Evolutionary conservation across 225 moss, liverwort and hornwort genomes (phyloP), one percentile per base, ranked within the genome.

Genomic region (Sphagnum contortum): DNA sequence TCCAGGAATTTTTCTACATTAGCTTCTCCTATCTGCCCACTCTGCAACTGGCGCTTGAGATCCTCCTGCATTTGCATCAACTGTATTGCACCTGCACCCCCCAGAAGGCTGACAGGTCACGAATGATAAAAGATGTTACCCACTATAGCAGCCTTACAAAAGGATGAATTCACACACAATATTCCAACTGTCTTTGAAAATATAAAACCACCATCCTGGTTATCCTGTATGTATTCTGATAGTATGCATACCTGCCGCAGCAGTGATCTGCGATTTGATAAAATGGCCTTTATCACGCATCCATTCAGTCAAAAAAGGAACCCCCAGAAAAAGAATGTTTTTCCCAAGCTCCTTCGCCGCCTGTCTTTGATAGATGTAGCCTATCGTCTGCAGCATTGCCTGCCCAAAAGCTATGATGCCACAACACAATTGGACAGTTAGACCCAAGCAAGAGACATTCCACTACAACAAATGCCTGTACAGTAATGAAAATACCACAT

Each of bases 51-150:
- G 53, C 73, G 69, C 51, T 70, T 83, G 68, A 87, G 69, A 48
- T 87, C 80, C 48, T 83, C 87, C 64, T 87, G 87, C 77, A 87
- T 83, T 70, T 87, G 87, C 69, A 87, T 80, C 59, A 86, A 79
- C 62, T 81, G 74, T n/a, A 86, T 71, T 45, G 79, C 81, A 71
- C 76, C 82, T 82, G 78, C 46, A 3, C 9, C 29, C 29, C 29
- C 29, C 29, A 29, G 29, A 29, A 29, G 29, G 29, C 29, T 29
- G 29, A 29, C 29, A 29, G 29, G 29, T 29, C 29, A 29, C 29
- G 1, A 1, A 29, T 29, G 29, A 29, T 29, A 29, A 29, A 29
- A 29, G 29, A 29, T 29, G 29, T 29, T 29, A 29, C 29, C 29
- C 29, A 29, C 29, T 29, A 29, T 29, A 29, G 29, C 29, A 29